Conservation (phyloP, 371 early-diverging fungal species). For the Lichtheimia ornata region DNA sequence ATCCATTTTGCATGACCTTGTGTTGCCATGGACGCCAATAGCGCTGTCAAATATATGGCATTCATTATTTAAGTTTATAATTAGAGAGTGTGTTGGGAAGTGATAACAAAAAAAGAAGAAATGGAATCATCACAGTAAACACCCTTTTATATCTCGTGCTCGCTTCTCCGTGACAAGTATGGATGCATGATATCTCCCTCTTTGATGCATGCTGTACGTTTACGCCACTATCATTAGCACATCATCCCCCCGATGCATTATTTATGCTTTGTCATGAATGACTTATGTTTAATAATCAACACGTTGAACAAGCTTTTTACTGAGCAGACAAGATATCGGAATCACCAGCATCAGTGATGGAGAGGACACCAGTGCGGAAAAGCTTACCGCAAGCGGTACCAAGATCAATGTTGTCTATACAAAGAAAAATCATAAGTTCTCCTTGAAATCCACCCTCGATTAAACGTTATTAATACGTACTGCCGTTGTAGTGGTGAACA, state of each 20-base stretch:
- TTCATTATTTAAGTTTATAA: too few relatives aligned
- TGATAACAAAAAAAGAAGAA: too few relatives aligned
- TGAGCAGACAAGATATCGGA: constrained; percentile 65
- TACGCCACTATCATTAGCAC: too few relatives aligned
- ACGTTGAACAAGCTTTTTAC: constrained; percentile 17
- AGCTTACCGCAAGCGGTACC: constrained; percentile 99
- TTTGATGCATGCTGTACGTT: too few relatives aligned
- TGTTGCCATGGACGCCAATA: too few relatives aligned
- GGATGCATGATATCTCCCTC: too few relatives aligned
- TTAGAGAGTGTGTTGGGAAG: too few relatives aligned
- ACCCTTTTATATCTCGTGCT: constrained; percentile 8
- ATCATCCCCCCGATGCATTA: too few relatives aligned
- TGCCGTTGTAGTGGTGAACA: constrained; percentile 98
- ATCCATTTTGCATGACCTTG: constrained; percentile 21
- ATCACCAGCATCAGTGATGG: constrained; percentile 98
- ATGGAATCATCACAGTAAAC: background rate
- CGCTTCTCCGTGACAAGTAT: too few relatives aligned
- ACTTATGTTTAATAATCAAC: background rate
- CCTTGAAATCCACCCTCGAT: background rate
- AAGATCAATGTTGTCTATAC: constrained; percentile 93
- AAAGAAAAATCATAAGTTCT: background rate
- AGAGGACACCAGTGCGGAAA: constrained; percentile 89
- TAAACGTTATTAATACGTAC: constrained; percentile 35
- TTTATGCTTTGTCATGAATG: too few relatives aligned
- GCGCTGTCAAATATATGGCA: too few relatives aligned